Percentiles rank a stretch among this genome's conserved stretches.
These are phyloP conservation scores for Vigna trinervia DNA, from an alignment of 306 rosid species.

Conservation along the genomic window DNA sequence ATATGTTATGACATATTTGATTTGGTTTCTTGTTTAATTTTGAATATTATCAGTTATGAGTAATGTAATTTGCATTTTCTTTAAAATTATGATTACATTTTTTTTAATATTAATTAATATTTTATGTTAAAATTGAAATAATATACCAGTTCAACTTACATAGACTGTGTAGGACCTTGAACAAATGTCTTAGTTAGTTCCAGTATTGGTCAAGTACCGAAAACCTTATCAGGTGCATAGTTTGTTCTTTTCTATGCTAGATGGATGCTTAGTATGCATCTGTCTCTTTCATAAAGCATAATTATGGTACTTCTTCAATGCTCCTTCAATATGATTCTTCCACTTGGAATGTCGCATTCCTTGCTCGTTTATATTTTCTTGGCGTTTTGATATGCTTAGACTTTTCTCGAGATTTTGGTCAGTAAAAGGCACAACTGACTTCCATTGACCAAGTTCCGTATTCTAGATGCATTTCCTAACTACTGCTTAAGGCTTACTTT, in stretches of 20 bases:
- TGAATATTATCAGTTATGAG: too few species aligned
- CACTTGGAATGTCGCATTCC: conserved; percentile 17
- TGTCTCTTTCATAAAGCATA: not conserved
- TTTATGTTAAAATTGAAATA: not conserved
- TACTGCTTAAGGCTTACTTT: conserved; percentile 13
- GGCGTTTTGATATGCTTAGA: not conserved
- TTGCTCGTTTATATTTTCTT: conserved; percentile 19
- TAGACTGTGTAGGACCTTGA: not conserved
- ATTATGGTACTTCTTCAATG: not conserved
- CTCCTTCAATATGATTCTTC: conserved; percentile 12
- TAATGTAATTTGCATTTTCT: too few species aligned
- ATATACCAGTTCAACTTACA: not conserved
- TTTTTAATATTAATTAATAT: not conserved
- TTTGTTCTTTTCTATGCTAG: not conserved
- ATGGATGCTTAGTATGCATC: conserved; percentile 6
- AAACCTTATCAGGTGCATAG: not conserved
- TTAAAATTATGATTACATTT: not conserved
- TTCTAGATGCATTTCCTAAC: not conserved
- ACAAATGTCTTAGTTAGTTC: not conserved
- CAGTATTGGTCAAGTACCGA: not conserved
- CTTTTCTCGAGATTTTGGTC: conserved; percentile 9
- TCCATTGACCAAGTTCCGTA: conserved; percentile 13
- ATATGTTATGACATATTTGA: too few species aligned
- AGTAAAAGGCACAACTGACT: not conserved
- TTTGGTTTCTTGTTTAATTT: too few species aligned